These are phyloP conservation scores for Colletotrichum sp. DNA, from an alignment of 2,329 filamentous ascomycete species.

Conservation along the genomic window DNA sequence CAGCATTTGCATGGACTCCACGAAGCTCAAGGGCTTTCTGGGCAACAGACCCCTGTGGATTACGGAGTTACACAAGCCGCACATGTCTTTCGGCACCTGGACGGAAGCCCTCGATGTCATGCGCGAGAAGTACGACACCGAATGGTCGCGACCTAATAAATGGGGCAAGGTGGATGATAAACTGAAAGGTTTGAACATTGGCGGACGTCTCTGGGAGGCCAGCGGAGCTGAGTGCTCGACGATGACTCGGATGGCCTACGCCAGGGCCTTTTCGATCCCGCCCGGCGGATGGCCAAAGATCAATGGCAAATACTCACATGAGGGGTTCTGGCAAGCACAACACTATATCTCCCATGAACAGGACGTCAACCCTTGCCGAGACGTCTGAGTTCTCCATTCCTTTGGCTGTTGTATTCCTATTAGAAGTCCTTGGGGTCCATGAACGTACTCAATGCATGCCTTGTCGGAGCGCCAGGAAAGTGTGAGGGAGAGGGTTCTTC, in stretches of 20 bases:
- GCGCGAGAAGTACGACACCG: background rate
- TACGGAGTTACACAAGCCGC: background rate
- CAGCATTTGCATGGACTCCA: background rate
- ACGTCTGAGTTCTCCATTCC: background rate
- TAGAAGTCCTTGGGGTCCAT: background rate
- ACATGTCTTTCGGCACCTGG: background rate
- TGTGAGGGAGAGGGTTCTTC: background rate
- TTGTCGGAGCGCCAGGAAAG: background rate
- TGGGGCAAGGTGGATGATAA: background rate
- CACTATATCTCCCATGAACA: background rate
- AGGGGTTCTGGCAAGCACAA: background rate
- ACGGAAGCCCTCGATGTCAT: background rate
- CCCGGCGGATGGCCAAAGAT: background rate
- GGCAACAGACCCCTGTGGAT: background rate
- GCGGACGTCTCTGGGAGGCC: background rate
- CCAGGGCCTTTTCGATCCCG: background rate
- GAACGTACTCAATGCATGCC: background rate
- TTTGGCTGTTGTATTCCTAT: background rate
- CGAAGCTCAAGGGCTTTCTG: background rate
- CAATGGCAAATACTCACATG: background rate
- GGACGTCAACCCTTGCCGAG: background rate
- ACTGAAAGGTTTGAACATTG: background rate
- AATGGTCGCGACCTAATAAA: background rate
- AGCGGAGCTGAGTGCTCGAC: background rate
- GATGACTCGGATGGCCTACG: background rate